Evolutionary conservation across 257 asterid genomes (phyloP).

Genomic region (Verbascum thapsus): DNA sequence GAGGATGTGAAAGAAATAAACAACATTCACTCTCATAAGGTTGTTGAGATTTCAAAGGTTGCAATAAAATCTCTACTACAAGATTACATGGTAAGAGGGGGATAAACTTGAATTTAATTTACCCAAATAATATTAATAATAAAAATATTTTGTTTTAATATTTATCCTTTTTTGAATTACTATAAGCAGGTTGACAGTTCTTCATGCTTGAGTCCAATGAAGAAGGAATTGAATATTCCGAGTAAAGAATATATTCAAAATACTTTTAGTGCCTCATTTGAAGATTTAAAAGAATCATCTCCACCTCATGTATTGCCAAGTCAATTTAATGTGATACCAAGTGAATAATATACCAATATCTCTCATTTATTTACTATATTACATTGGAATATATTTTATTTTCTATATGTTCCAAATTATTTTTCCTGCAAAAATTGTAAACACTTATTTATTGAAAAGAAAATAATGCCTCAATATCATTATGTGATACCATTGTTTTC

Average conservation of each 20-base stretch:
- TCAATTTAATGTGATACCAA: slow-evolving; percentile 12
- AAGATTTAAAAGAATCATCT: slow-evolving; percentile 33
- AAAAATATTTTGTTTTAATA: neutral
- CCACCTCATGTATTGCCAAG: slow-evolving; percentile 26
- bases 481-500: too few species aligned
- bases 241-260: slow-evolving; percentile 42
- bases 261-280: slow-evolving; percentile 30
- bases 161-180: neutral
- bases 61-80: slow-evolving; percentile 50
- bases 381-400: too few species aligned
- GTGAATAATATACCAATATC: neutral
- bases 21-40: slow-evolving; percentile 33
- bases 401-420: too few species aligned
- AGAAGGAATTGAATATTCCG: slow-evolving; percentile 37
- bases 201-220: slow-evolving; percentile 31
- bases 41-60: slow-evolving; percentile 40
- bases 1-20: slow-evolving; percentile 34
- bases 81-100: slow-evolving; percentile 47
- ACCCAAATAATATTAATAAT: too few species aligned
- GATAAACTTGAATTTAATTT: too few species aligned
- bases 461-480: too few species aligned
- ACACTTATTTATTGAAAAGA: too few species aligned
- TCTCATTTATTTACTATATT: too few species aligned
- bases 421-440: too few species aligned
- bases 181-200: slow-evolving; percentile 43